Evolutionary conservation across 2,329 filamentous ascomycete genomes (phyloP).

Genomic region (Zelopaecilomyces penicillatus): DNA sequence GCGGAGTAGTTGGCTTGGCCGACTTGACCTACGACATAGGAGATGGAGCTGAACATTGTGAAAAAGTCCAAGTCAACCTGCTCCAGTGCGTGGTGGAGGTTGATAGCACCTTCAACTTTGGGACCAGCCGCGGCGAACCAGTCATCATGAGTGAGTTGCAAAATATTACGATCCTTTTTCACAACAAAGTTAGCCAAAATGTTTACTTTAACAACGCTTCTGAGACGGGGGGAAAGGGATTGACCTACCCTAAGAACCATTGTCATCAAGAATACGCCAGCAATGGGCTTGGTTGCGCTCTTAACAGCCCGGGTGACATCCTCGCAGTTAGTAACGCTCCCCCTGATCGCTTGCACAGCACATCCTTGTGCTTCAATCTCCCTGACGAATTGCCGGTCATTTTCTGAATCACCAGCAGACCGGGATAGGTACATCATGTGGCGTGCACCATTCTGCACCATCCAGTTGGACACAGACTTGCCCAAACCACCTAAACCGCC

Average conservation of each 20-base stretch:
- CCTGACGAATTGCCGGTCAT: constrained; percentile 2
- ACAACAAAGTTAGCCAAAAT: too few species aligned
- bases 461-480: constrained; percentile 18
- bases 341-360: not conserved
- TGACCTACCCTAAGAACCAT: constrained; percentile 17
- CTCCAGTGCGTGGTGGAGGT: constrained; percentile 19
- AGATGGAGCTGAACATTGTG: constrained; percentile 19
- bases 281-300: constrained; percentile 21
- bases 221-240: not conserved
- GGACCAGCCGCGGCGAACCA: constrained; percentile 17
- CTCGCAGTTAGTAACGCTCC: constrained; percentile 2
- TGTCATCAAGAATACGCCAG: constrained; percentile 28
- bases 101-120: constrained; percentile 25
- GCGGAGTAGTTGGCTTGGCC: constrained; percentile 27
- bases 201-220: too few species aligned
- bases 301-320: constrained; percentile 7
- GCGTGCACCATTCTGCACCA: constrained; percentile 21
- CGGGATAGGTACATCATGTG: constrained; percentile 8
- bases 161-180: constrained; percentile 2
- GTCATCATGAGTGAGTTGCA: constrained; percentile 8
- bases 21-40: constrained; percentile 15
- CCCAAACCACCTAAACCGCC: constrained; percentile 25
- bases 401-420: constrained; percentile 2
- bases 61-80: constrained; percentile 21
- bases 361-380: constrained; percentile 8